Base-by-base conservation (phyloP, 306 rosid species). In the Acacia crassicarpa region DNA sequence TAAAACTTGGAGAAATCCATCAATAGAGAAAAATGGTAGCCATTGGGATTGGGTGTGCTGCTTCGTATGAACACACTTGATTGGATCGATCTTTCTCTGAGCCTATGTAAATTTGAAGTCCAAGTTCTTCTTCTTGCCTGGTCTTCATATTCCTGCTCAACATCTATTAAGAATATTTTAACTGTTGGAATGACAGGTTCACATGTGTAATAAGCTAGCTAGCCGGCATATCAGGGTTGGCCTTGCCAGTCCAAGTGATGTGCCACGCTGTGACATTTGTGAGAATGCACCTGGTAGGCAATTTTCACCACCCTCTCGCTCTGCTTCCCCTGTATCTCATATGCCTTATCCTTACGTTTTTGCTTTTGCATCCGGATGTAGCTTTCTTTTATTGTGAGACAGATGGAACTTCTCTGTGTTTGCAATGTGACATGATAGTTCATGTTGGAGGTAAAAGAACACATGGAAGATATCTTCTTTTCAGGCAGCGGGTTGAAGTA, bases 391-490 rank as follows among this genome's bases (percentile, higher is more conserved):
- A 91, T 81, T 95, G 99, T 86, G 99, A 95, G 85, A 87, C 90
- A 56, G 99, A 95, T 82, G 99, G 97, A 30, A 95, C 94, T 80
- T 93, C 96, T 75, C 97, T 95, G 44, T 95, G 99, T 83, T 89
- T 95, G 89, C 98, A 95, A 88, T 95, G 99, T 61, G 99, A 95
- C 83, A 87, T 93, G 98, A 73, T 86, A 72, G 96, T 95, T 87
- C 99, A 95, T 85, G 99, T 95, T 78, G 99, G 99, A 32, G 99
- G 99, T 67, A 95, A 95, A 91, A 89, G 99, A 91, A 93, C 92
- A n/a, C 99, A 95, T 83, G 92, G 97, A 82, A 89, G 99, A 91
- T 95, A 89, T 82, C 99, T 95, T 83, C 88, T 90, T 5, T 85
- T 95, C 78, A 89, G 98, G 90, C 99, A 95, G 85, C 88, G 96